These are phyloP conservation scores for Leonotis leonurus DNA, from an alignment of 257 asterid genomes.

Conservation along the genomic window DNA sequence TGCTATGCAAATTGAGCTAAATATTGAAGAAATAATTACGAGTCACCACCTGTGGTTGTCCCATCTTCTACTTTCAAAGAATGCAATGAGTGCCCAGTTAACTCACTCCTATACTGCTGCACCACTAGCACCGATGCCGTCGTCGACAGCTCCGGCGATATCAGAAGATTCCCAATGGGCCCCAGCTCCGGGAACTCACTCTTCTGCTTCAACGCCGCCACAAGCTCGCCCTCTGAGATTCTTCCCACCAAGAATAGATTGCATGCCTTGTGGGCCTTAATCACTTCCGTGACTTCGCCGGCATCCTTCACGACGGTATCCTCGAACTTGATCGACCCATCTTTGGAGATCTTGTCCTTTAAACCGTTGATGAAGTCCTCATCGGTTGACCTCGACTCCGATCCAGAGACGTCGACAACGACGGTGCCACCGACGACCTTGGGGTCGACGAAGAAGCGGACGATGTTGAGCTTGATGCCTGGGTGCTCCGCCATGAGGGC, in stretches of 20 bases:
- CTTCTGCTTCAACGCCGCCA: slow-evolving; percentile 21
- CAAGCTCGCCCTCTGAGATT: slow-evolving; percentile 37
- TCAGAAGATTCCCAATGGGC: slow-evolving; percentile 39
- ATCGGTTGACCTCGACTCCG: slow-evolving; percentile 17
- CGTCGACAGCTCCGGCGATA: slow-evolving; percentile 28
- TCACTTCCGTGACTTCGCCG: slow-evolving; percentile 15
- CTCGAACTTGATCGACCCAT: slow-evolving; percentile 26
- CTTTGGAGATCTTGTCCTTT: slow-evolving; percentile 10
- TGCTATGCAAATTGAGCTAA: too few relatives aligned
- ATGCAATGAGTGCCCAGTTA: slow-evolving; percentile 26
- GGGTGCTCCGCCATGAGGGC: slow-evolving; percentile 58
- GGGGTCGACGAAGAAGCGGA: slow-evolving; percentile 32
- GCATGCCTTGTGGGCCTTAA: slow-evolving; percentile 23
- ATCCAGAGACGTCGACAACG: not conserved
- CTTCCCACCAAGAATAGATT: slow-evolving; percentile 46
- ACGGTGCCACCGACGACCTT: slow-evolving; percentile 19
- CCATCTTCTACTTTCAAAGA: slow-evolving; percentile 32
- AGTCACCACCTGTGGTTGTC: not conserved
- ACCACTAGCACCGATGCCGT: slow-evolving; percentile 56
- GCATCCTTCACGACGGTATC: slow-evolving; percentile 24
- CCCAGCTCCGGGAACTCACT: slow-evolving; percentile 52
- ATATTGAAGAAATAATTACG: too few relatives aligned
- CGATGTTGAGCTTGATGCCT: slow-evolving; percentile 27
- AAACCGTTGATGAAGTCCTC: slow-evolving; percentile 27
- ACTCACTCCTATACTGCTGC: slow-evolving; percentile 40